A percentile compares a stretch with the other conserved stretches of the same genome.
Conservation (phyloP, 106 monocot genomes). For the Phalaenopsis equestris region DNA sequence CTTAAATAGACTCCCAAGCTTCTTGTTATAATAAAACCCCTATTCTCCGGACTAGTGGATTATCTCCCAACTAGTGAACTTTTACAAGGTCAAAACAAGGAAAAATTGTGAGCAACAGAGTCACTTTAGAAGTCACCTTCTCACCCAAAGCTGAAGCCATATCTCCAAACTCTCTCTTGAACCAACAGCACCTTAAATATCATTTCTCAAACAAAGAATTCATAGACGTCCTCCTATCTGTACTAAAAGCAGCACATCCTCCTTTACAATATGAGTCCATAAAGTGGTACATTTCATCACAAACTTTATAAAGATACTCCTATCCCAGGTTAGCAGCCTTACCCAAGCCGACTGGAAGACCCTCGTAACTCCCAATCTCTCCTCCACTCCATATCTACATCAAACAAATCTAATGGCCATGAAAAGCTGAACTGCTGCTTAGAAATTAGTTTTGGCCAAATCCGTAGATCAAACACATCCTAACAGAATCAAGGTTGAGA, state of each 20-base stretch:
- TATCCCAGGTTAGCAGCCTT: too few species aligned
- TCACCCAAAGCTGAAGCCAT: background rate
- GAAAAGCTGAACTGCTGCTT: background rate
- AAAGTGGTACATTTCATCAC: background rate
- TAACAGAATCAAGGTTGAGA: background rate
- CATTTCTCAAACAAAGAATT: background rate
- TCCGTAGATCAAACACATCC: background rate
- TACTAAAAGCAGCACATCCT: background rate
- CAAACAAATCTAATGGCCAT: background rate
- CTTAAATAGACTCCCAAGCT: background rate
- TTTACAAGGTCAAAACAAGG: background rate
- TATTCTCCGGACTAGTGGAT: background rate
- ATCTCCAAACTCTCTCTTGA: background rate
- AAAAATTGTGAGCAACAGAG: background rate
- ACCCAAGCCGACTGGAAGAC: too few species aligned
- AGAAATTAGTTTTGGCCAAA: background rate
- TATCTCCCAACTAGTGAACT: background rate
- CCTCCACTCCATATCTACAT: background rate
- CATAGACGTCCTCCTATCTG: background rate
- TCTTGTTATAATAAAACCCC: background rate
- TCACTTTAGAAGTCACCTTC: constrained; percentile 1
- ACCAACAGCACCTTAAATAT: background rate
- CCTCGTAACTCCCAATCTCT: background rate
- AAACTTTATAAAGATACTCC: background rate
- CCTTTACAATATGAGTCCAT: background rate